A percentile compares a stretch with the other conserved stretches of the same genome.
phyloP scores from a whole-genome alignment of 208 protist genomes.

The Kentomonas sorsogonicus region DNA sequence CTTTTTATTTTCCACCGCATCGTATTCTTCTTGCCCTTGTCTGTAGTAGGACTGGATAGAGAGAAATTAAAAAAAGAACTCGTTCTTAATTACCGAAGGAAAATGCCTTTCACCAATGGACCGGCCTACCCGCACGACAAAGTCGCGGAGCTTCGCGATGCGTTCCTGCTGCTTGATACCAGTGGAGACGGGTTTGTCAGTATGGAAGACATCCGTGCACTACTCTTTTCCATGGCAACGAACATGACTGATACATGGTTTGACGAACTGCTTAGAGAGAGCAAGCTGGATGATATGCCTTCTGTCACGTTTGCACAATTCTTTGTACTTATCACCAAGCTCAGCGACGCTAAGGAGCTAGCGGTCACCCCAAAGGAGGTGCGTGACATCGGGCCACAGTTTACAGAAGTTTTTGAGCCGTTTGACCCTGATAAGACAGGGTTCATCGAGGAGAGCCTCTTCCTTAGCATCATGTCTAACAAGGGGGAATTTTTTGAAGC shows the following conservation, averaged over 20 bases:
- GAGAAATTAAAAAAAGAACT: conserved; percentile 10
- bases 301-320: conserved; percentile 64
- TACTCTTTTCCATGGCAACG: conserved; percentile 26
- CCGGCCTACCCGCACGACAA: conserved; percentile 56
- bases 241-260: conserved; percentile 23
- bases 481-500: conserved; percentile 35
- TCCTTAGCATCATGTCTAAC: conserved; percentile 47
- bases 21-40: too few relatives aligned
- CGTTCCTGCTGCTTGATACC: conserved; percentile 43
- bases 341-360: too few relatives aligned
- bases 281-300: conserved; percentile 23
- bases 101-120: too few relatives aligned
- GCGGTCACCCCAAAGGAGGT: too few relatives aligned
- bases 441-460: conserved; percentile 38
- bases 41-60: background rate
- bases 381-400: too few relatives aligned
- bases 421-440: conserved; percentile 48
- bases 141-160: conserved; percentile 56
- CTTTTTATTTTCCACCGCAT: too few relatives aligned
- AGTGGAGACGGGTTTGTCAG: conserved; percentile 36
- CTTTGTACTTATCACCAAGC: conserved; percentile 31
- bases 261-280: conserved; percentile 23
- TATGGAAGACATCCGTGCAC: conserved; percentile 23
- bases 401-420: conserved; percentile 25
- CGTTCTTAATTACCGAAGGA: conserved; percentile 5